Percentiles rank a stretch among this genome's conserved stretches.
Evolutionary conservation across 2,329 filamentous ascomycete species (phyloP).

Genomic region (Neocucurbitaria cava): DNA sequence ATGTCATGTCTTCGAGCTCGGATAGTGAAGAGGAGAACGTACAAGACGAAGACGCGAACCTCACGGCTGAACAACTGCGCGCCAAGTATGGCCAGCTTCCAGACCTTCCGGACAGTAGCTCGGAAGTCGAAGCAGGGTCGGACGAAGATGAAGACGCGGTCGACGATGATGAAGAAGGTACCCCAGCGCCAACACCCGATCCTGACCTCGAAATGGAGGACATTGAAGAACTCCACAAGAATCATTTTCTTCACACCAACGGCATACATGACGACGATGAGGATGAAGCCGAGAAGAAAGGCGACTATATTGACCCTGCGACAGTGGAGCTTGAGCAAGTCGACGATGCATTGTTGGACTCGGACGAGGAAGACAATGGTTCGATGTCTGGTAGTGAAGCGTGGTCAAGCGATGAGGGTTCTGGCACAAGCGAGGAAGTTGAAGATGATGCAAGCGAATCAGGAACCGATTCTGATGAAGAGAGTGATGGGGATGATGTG

Average conservation of each 20-base stretch:
- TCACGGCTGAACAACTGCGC: conserved; percentile 73
- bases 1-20: conserved; percentile 44
- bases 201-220: conserved; percentile 37
- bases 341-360: conserved; percentile 49
- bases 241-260: conserved; percentile 24
- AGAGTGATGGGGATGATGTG: conserved; percentile 42
- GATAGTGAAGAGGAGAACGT: conserved; percentile 50
- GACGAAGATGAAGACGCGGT: conserved; percentile 48
- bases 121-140: conserved; percentile 27
- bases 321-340: conserved; percentile 50
- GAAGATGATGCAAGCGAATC: conserved; percentile 25
- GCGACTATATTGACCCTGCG: conserved; percentile 43
- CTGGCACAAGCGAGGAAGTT: conserved; percentile 28
- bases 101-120: conserved; percentile 48
- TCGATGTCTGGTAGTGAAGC: conserved; percentile 46
- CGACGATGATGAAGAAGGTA: conserved; percentile 28
- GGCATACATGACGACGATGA: conserved; percentile 29
- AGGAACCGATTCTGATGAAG: conserved; percentile 33
- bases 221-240: conserved; percentile 11
- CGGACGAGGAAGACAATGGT: conserved; percentile 36
- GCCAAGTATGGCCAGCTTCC: conserved; percentile 74
- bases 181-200: conserved; percentile 40
- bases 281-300: conserved; percentile 17
- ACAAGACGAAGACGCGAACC: conserved; percentile 65
- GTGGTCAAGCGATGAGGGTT: conserved; percentile 48